phyloP scores from a whole-genome alignment of 306 rosid species.

The Dalbergia cochinchinensis region DNA sequence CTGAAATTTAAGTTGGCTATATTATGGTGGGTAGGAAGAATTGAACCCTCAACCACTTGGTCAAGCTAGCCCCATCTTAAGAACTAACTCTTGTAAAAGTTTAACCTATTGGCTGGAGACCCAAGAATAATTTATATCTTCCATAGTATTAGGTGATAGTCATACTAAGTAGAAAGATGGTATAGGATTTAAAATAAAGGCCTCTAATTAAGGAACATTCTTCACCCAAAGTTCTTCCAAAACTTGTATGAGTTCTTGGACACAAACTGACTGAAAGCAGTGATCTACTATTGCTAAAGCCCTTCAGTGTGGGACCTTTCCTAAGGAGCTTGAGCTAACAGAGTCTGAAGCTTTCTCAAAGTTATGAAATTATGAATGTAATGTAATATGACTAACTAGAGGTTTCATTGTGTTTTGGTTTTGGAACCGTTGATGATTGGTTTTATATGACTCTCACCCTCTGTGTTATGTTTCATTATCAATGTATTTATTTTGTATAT shows the following conservation, averaged over 20 bases:
- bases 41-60: not conserved
- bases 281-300: not conserved
- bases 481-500: not conserved
- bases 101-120: no score
- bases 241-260: not conserved
- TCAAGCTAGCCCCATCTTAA: not conserved
- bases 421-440: conserved; percentile 2
- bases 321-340: not conserved
- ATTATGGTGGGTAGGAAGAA: no score
- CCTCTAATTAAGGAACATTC: no score
- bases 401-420: not conserved
- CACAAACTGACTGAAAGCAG: not conserved
- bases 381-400: not conserved
- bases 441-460: not conserved
- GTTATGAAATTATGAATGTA: not conserved
- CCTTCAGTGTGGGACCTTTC: not conserved
- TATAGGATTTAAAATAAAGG: no score
- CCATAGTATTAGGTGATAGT: no score
- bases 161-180: no score
- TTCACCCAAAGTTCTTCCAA: not conserved
- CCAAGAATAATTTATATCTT: no score
- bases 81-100: not conserved
- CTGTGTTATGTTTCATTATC: not conserved
- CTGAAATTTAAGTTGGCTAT: not conserved
- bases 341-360: not conserved